phyloP scores from a whole-genome alignment of 2,329 filamentous ascomycete genomes.

The Ophiostoma pallidulum region DNA sequence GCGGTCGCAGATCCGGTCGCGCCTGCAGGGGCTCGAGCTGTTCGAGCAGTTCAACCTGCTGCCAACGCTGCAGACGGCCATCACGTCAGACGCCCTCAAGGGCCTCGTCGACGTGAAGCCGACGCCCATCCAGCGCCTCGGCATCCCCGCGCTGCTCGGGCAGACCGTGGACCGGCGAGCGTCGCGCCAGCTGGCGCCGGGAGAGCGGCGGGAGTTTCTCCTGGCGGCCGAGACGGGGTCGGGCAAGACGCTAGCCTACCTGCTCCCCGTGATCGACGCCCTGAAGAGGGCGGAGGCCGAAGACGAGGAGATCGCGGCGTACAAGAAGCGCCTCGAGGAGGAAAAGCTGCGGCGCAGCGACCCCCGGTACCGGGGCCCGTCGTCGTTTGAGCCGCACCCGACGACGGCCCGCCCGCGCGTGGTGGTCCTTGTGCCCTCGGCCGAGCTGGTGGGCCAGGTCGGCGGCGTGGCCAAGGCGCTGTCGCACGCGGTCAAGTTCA shows the following conservation, averaged over 20 bases:
- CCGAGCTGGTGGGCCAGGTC: constrained; percentile 86
- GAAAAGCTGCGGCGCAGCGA: constrained; percentile 48
- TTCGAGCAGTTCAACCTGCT: constrained; percentile 77
- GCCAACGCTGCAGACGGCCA: constrained; percentile 59
- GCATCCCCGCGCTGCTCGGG: constrained; percentile 71
- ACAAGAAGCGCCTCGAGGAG: constrained; percentile 44
- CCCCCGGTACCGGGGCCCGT: constrained; percentile 35
- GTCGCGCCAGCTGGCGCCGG: background rate
- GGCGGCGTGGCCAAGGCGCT: constrained; percentile 70
- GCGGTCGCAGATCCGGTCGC: constrained; percentile 41
- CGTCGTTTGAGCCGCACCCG: constrained; percentile 54
- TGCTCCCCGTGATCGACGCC: constrained; percentile 75
- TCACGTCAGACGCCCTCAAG: constrained; percentile 63
- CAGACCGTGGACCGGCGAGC: constrained; percentile 29
- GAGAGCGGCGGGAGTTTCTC: constrained; percentile 49
- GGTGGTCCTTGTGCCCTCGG: constrained; percentile 81
- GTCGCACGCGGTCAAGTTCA: constrained; percentile 79
- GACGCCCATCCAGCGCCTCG: constrained; percentile 81
- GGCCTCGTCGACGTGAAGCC: constrained; percentile 67
- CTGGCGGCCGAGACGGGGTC: constrained; percentile 94
- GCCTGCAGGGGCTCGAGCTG: constrained; percentile 58
- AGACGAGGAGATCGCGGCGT: constrained; percentile 49
- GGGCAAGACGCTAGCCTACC: constrained; percentile 89
- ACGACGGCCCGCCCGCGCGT: constrained; percentile 71
- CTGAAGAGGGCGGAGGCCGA: constrained; percentile 65